phyloP scores from a whole-genome alignment of 177 flowering plant genomes.

The Vitis hybrid region DNA sequence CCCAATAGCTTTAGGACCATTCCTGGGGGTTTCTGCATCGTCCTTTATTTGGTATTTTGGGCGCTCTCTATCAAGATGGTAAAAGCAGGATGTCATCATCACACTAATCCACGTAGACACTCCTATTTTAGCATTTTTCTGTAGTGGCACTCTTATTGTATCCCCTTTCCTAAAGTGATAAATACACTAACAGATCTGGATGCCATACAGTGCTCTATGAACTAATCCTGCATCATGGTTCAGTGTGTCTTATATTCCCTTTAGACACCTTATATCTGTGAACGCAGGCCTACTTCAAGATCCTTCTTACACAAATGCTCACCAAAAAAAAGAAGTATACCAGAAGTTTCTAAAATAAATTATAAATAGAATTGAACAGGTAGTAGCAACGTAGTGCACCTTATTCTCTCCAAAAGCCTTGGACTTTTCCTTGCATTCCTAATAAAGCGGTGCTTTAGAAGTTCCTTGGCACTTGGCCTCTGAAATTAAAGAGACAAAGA shows the following conservation, averaged over 20 bases:
- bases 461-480: conserved; percentile 98
- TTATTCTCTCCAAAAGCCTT: conserved; percentile 90
- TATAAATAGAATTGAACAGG: not conserved
- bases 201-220: not conserved
- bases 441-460: conserved; percentile 85
- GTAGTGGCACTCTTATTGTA: no score
- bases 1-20: conserved; percentile 43
- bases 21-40: conserved; percentile 48
- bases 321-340: not conserved
- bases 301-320: not conserved
- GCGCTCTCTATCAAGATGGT: conserved; percentile 62
- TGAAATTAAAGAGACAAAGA: conserved; percentile 36
- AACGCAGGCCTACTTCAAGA: not conserved
- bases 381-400: conserved; percentile 33
- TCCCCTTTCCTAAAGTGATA: not conserved
- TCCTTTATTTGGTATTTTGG: conserved; percentile 75
- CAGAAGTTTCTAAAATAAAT: not conserved
- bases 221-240: not conserved
- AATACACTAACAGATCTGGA: not conserved
- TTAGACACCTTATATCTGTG: not conserved
- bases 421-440: conserved; percentile 85
- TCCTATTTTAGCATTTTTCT: conserved; percentile 3
- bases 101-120: not conserved
- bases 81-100: conserved; percentile 6
- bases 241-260: not conserved